phyloP scores from a whole-genome alignment of 306 rosid genomes.

The Herpetospermum pedunculosum region DNA sequence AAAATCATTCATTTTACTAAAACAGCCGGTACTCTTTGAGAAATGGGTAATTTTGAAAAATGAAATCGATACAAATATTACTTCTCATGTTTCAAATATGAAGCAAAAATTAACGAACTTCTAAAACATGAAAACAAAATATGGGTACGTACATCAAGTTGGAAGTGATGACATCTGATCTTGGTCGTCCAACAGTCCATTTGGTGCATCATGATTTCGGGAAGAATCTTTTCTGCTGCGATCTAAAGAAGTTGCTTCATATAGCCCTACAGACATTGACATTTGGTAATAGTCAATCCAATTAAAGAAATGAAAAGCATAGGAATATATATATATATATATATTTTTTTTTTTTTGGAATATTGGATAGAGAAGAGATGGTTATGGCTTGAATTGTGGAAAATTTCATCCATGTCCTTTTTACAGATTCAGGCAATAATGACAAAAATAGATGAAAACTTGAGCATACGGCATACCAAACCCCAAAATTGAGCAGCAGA shows the following conservation, averaged over 20 bases:
- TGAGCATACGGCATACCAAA: constrained; percentile 81
- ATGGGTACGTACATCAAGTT: constrained; percentile 50
- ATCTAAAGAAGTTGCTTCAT: constrained; percentile 84
- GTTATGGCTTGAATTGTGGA: neutral
- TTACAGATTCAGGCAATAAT: neutral
- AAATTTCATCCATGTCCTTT: neutral
- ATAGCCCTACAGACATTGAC: constrained; percentile 46
- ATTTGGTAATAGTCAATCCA: neutral
- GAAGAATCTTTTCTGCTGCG: constrained; percentile 55
- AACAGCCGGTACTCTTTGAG: too few species aligned
- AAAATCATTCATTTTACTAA: neutral
- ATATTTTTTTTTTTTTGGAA: too few species aligned
- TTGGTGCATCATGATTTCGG: constrained; percentile 34
- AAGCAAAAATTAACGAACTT: constrained; percentile 6
- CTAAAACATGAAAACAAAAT: neutral
- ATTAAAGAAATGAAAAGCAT: neutral
- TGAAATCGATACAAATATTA: neutral
- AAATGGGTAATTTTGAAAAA: neutral
- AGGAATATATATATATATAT: too few species aligned
- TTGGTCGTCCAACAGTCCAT: constrained; percentile 44
- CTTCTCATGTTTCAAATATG: neutral
- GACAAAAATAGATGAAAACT: constrained; percentile 3
- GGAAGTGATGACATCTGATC: constrained; percentile 75
- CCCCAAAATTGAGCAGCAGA: constrained; percentile 83
- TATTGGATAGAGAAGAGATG: neutral